Percentiles rank a stretch among this genome's conserved stretches.
Evolutionary conservation across 139 green algal genomes (phyloP).

Genomic region (Auxenochlorella pyrenoidosa): DNA sequence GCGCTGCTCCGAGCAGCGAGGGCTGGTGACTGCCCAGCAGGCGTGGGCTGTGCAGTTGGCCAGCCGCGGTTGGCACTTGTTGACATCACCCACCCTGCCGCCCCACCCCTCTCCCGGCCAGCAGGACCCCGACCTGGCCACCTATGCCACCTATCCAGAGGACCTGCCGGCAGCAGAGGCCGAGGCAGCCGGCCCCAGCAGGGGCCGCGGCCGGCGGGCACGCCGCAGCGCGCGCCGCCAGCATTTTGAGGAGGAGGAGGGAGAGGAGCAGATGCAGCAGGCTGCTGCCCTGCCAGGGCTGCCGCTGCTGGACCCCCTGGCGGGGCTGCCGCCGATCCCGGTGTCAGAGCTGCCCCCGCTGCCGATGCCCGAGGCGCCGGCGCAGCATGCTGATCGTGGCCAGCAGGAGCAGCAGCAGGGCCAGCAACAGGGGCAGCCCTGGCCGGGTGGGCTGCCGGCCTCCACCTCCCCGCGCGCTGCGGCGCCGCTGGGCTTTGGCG

Average conservation of each 20-base stretch:
- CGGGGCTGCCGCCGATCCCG: background rate
- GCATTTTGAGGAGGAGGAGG: background rate
- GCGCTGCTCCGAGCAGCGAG: too few species aligned
- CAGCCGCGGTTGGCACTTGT: too few species aligned
- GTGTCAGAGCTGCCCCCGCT: background rate
- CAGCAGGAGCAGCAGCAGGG: background rate
- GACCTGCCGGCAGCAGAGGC: background rate
- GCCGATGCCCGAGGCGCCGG: background rate
- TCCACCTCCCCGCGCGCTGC: background rate
- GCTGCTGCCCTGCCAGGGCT: background rate
- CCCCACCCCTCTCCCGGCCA: too few species aligned
- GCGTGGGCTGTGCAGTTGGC: too few species aligned
- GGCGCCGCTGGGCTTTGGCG: background rate
- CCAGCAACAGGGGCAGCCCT: background rate
- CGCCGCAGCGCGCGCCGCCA: background rate
- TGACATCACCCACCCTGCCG: too few species aligned
- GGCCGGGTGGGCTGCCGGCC: background rate
- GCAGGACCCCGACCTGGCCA: conserved; percentile 10
- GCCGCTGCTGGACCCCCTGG: background rate
- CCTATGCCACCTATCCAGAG: conserved; percentile 14
- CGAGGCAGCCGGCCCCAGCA: background rate
- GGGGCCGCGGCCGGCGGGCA: background rate
- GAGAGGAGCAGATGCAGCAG: background rate
- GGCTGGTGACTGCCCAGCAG: too few species aligned
- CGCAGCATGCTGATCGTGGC: background rate